phyloP scores from a whole-genome alignment of 805 yeast species.

The Saturnispora mendoncae region DNA sequence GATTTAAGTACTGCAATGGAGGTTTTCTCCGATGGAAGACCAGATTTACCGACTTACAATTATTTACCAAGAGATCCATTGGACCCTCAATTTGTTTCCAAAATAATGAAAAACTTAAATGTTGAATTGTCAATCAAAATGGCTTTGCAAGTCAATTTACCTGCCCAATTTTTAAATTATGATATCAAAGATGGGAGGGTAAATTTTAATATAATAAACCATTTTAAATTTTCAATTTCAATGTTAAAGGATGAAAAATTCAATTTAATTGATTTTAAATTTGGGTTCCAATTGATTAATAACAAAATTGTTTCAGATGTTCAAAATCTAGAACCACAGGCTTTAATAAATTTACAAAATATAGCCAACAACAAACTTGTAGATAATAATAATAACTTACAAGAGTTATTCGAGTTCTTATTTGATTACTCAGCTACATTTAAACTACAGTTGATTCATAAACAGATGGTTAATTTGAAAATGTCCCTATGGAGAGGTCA shows the following conservation, averaged over 20 bases:
- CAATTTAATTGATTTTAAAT: slow-evolving; percentile 67
- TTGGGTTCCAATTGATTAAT: slow-evolving; percentile 44
- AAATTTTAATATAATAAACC: slow-evolving; percentile 49
- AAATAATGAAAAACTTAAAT: slow-evolving; percentile 60
- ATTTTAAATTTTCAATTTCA: slow-evolving; percentile 72
- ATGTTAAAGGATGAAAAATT: slow-evolving; percentile 62
- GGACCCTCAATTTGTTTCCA: slow-evolving; percentile 46
- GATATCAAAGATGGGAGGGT: slow-evolving; percentile 69
- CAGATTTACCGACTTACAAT: slow-evolving; percentile 59
- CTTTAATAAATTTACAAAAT: slow-evolving; percentile 41
- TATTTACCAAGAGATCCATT: slow-evolving; percentile 43
- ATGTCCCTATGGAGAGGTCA: slow-evolving; percentile 50
- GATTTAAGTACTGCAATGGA: slow-evolving; percentile 84
- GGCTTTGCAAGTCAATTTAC: slow-evolving; percentile 58
- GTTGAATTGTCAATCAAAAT: slow-evolving; percentile 64
- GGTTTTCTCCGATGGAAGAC: slow-evolving; percentile 70
- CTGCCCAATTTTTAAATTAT: slow-evolving; percentile 55
- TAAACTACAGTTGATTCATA: slow-evolving; percentile 51
- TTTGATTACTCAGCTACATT: slow-evolving; percentile 54
- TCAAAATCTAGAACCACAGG: slow-evolving; percentile 25
- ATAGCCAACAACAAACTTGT: slow-evolving; percentile 44
- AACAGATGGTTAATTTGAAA: slow-evolving; percentile 45
- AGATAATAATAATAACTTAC: slow-evolving; percentile 32
- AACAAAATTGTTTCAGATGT: slow-evolving; percentile 23
- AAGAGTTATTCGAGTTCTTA: slow-evolving; percentile 47